A percentile compares a stretch with the other conserved stretches of the same genome.
Evolutionary conservation across 2,329 filamentous ascomycete genomes (phyloP).

Genomic region (Camillea tinctor): DNA sequence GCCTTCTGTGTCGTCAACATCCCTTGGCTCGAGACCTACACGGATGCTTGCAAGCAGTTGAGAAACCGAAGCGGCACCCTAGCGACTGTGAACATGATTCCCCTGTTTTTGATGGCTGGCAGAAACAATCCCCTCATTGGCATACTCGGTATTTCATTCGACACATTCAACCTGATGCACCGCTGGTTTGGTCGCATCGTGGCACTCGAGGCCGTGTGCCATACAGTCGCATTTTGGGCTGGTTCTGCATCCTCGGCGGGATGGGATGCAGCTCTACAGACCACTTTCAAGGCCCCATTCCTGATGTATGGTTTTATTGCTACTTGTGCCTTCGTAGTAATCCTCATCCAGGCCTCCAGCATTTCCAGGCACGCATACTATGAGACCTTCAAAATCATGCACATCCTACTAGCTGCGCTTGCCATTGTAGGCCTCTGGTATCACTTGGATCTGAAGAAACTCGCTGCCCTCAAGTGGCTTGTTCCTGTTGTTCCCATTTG

Average conservation of each 20-base stretch:
- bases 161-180: conserved; percentile 80
- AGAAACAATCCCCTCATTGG: conserved; percentile 77
- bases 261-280: conserved; percentile 46
- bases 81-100: conserved; percentile 73
- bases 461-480: conserved; percentile 58
- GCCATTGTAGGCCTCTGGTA: conserved; percentile 66
- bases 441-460: conserved; percentile 55
- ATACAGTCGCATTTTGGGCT: conserved; percentile 61
- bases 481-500: conserved; percentile 65
- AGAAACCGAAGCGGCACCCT: conserved; percentile 70
- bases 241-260: conserved; percentile 40
- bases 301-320: conserved; percentile 64
- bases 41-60: conserved; percentile 47
- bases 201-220: conserved; percentile 65
- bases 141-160: conserved; percentile 72
- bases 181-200: conserved; percentile 79
- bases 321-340: conserved; percentile 58
- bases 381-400: conserved; percentile 72
- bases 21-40: conserved; percentile 51
- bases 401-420: conserved; percentile 62
- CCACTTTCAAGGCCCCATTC: conserved; percentile 40
- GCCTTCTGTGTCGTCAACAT: conserved; percentile 72
- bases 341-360: conserved; percentile 68
- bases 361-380: conserved; percentile 76
- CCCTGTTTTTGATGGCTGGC: conserved; percentile 70